Evolutionary conservation across 352 stramenopile species (phyloP).

Genomic region (Phytophthora niederhauseri): DNA sequence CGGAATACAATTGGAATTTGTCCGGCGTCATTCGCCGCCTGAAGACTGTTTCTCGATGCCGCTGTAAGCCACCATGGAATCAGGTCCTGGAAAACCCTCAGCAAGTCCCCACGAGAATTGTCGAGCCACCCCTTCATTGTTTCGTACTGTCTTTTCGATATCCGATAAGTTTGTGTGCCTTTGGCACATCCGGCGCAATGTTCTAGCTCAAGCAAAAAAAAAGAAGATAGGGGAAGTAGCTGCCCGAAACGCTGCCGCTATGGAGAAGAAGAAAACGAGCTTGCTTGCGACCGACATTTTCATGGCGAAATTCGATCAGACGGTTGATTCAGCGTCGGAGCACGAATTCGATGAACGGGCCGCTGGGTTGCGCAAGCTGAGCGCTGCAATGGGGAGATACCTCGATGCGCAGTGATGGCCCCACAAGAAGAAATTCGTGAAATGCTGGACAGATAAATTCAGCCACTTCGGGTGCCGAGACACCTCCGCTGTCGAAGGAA

Average conservation of each 20-base stretch:
- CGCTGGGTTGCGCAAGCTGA: background rate
- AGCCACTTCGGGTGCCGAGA: background rate
- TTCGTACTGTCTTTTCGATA: background rate
- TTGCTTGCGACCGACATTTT: background rate
- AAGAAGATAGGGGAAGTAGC: background rate
- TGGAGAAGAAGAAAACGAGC: background rate
- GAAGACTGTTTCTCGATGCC: background rate
- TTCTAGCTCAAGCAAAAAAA: background rate
- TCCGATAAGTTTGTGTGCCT: background rate
- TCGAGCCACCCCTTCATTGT: too few species aligned
- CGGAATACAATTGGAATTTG: background rate
- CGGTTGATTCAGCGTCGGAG: background rate
- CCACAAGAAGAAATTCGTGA: background rate
- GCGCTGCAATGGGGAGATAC: background rate
- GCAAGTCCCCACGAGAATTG: background rate
- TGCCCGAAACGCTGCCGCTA: background rate
- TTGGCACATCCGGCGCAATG: background rate
- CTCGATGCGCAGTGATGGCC: background rate
- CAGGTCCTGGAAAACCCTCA: background rate
- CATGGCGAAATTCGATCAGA: background rate
- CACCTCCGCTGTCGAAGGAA: slow-evolving; percentile 2
- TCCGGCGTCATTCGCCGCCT: background rate
- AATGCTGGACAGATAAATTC: background rate
- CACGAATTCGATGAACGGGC: background rate
- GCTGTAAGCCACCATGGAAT: background rate